Evolutionary conservation across 2,329 filamentous ascomycete genomes (phyloP), one percentile per base, ranked within the genome.

Genomic region (Sclerotinia sclerotiorum): DNA sequence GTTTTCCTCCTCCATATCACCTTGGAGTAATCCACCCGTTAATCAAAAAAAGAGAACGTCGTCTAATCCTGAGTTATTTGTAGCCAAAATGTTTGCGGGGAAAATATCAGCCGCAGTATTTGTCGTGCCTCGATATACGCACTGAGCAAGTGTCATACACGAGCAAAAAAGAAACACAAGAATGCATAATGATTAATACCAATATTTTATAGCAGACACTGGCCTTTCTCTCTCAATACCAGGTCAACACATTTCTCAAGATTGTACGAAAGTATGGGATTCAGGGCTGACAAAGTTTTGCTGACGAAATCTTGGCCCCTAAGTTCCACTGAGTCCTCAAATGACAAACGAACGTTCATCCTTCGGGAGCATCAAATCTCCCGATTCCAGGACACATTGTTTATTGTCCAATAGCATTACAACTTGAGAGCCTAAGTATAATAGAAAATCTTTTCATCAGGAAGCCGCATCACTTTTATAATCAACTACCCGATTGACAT

Each of bases 321-420:
- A 19, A 19, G 17, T 32, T 19, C 44, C 35, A 55, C 42, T n/a
- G n/a, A 39, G 32, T 44, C 32, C 48, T 27, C 17, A 29, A 32
- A 39, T 55, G 19, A 29, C 55, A 39, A 55, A 15, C 8, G 27
- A 65, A 44, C 32, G n/a, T 17, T 11, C 24, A 55, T 65, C 62
- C 62, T 56, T 55, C 39, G 51, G 51, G 51, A 65, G 35, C 27
- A 35, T 32, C 27, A 35, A 65, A 65, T 65, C 17, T 46, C 62
- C 39, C 32, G 19, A 52, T 10, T 48, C 24, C 17, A n/a, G 48
- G 56, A 56, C 39, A 56, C 3, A 3, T 39, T n/a, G 15, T 32
- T 29, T 35, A 32, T 3, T 19, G 46, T 39, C 17, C 51, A 46
- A 55, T 56, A 35, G 39, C 11, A 27, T 11, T 8, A n/a, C 32